Evolutionary conservation across 768 basidiomycete species (phyloP), one percentile per base, ranked within the genome.

Genomic region (Agaricus subrufescens): DNA sequence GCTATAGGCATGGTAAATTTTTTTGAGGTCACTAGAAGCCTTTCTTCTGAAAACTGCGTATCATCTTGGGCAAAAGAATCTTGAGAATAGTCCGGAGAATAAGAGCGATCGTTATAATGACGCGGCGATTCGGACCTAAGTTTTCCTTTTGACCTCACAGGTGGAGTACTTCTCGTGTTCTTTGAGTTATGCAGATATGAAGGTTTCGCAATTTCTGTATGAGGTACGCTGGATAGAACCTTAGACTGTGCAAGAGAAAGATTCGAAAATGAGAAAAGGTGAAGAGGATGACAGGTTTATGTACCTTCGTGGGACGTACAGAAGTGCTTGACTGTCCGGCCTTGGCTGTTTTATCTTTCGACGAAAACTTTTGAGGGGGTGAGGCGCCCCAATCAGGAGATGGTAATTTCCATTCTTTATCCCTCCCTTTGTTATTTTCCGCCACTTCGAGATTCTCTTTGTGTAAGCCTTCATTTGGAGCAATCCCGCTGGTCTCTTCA

Each of bases 41-140:
- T 68, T 51, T 75, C 71, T 29, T 76, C 75, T 8, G 74, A 75
- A 56, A 84, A 77, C 38, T 75, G 73, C 1, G 78, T 73, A n/a
- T 75, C 58, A 37, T 74, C 73, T 34, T 75, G 80, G 40, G 76
- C 84, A 57, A 89, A 86, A 2, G 87, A 88, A 65, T 87, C 86
- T 65, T 81, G 77, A 3, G 85, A 84, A 8, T 67, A 65, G 40
- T 63, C 58, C 3, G 65, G 66, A 34, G 61, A 65, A 25, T 30
- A 31, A 2, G 54, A 50, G 8, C 53, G 55, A 12, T 39, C 9
- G 38, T 42, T 38, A n/a, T 34, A 27, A 37, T 50, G 55, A 44
- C 19, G 40, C 11, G 48, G 37, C 11, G 47, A 26, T 46, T 61
- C 59, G 29, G 51, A 59, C 56, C 62, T 58, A 37, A 60, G 47